Conservation (phyloP, 2,329 filamentous ascomycete genomes). For the Diplodia corticola region DNA sequence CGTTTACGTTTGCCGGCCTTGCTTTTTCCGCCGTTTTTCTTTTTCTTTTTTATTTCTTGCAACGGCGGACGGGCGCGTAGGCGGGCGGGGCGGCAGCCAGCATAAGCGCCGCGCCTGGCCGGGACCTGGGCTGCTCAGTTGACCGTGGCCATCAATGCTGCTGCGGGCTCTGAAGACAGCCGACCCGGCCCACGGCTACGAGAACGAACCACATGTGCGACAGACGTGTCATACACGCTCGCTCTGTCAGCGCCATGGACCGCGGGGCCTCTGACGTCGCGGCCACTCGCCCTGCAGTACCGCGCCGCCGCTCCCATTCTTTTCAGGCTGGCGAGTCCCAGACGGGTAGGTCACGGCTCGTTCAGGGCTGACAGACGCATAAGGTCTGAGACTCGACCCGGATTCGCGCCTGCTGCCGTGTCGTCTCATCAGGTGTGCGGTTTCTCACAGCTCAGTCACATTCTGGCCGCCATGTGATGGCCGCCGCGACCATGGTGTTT, state of each 20-base stretch:
- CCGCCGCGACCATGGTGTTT: not conserved
- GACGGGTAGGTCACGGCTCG: conserved; percentile 1
- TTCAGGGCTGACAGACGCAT: conserved; percentile 14
- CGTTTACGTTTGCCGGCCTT: not conserved
- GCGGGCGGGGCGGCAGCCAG: conserved; percentile 18
- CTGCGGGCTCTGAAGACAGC: conserved; percentile 14
- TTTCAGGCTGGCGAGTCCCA: no score
- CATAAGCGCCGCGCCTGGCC: conserved; percentile 14
- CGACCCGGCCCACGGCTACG: conserved; percentile 12
- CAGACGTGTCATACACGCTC: conserved; percentile 15
- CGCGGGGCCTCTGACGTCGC: conserved; percentile 6
- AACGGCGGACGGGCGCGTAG: conserved; percentile 15
- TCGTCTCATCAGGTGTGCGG: not conserved
- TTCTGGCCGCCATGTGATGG: conserved; percentile 18
- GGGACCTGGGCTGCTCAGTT: not conserved
- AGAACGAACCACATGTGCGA: conserved; percentile 18
- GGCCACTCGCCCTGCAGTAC: conserved; percentile 5
- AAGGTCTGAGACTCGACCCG: conserved; percentile 12
- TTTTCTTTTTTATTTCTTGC: not conserved
- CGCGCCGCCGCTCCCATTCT: conserved; percentile 15
- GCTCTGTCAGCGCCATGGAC: no score
- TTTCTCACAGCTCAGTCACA: conserved; percentile 17
- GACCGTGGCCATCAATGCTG: conserved; percentile 6
- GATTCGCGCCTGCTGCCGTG: not conserved
- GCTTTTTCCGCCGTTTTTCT: not conserved